Evolutionary conservation across 2,329 filamentous ascomycete species (phyloP), one percentile per base, ranked within the genome.

Genomic region (Verruconis gallopava): DNA sequence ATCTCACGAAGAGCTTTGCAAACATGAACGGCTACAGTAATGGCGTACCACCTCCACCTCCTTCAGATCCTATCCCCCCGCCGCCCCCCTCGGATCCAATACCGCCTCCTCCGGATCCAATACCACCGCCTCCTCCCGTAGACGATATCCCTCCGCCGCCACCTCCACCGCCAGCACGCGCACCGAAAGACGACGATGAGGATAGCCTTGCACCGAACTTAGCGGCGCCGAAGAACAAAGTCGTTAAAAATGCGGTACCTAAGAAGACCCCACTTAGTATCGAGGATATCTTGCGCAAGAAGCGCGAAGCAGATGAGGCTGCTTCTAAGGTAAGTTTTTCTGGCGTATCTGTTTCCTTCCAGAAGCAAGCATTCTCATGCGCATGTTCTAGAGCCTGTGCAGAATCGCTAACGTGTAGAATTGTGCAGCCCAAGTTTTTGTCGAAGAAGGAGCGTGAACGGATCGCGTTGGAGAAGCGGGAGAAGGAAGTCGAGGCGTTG

Each of bases 241-340:
- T 5, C 12, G n/a, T 19, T 3, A 17, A 17, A 3, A 4, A 6
- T 11, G 51, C 62, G 47, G 51, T 55, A 46, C 50, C 35, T 40
- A 61, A 46, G 63, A 64, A 49, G 48, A 61, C 53, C 53, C 82
- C 82, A 5, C 66, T 93, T 37, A 88, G 85, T 56, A 79, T 94
- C 44, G 86, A 94, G 60, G 83, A 93, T 52, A 72, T 94, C 3
- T 64, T 94, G 17, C 76, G 77, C 50, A 81, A 88, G 64, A 93
- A 93, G 69, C 84, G 82, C 56, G 85, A 84, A 47, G 81, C 83
- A 20, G 85, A 91, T 61, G 82, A 81, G 25, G 85, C 81, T 13
- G 81, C 85, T 6, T 74, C 84, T 43, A 94, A 91, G 63, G 72
- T 75, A 64, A 50, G 60, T 47, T 41, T 46, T 34, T 35, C 21